Percentiles rank a stretch among this genome's conserved stretches.
phyloP scores from a whole-genome alignment of 2,329 filamentous ascomycete species.

The Venturia effusa region DNA sequence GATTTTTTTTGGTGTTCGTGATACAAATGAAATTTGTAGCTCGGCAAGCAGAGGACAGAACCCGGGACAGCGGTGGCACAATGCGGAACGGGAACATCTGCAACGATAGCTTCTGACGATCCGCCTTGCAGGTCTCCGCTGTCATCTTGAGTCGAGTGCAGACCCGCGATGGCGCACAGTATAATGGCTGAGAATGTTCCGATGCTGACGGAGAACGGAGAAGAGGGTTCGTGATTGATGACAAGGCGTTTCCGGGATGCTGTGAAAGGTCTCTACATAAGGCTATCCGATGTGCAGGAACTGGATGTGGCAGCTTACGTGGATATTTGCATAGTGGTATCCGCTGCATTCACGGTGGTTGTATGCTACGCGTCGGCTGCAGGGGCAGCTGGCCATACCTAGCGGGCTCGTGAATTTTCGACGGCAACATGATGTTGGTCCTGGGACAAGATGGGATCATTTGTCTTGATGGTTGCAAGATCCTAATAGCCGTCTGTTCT shows the following conservation, averaged over 20 bases:
- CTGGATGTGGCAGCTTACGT: background rate
- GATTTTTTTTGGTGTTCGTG: background rate
- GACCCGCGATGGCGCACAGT: background rate
- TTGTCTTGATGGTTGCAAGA: background rate
- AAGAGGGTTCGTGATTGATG: background rate
- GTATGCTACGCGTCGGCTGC: background rate
- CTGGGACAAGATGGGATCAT: background rate
- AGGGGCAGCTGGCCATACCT: background rate
- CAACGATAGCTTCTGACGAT: background rate
- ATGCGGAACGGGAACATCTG: background rate
- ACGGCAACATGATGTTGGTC: background rate
- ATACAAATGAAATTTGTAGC: constrained; percentile 1
- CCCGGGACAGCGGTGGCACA: background rate
- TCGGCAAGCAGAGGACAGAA: background rate
- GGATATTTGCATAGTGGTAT: background rate
- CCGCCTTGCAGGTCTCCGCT: background rate
- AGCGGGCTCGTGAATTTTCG: background rate
- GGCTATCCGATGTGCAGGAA: background rate
- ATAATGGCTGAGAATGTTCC: background rate
- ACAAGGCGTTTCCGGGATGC: background rate
- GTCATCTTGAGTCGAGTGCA: background rate
- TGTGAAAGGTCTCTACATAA: background rate
- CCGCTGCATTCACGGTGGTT: background rate
- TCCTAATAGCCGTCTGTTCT: background rate
- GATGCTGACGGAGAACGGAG: background rate